Conservation (phyloP, 768 basidiomycete species). For the Tylopilus felleus region DNA sequence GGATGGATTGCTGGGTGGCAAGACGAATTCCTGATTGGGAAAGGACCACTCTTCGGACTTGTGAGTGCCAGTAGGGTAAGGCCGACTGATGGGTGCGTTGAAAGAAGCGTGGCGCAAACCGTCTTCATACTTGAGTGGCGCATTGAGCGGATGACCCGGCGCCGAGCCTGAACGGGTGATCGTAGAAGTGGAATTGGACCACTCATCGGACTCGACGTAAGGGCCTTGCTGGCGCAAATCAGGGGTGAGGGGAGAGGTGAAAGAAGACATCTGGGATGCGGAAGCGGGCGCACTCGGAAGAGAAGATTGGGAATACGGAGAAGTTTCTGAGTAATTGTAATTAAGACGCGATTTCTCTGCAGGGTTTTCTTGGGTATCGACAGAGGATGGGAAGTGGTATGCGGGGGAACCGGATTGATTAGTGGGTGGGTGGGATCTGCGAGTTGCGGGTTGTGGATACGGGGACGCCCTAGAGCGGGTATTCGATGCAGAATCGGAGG, state of each 20-base stretch:
- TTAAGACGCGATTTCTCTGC: constrained; percentile 42
- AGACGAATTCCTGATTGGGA: constrained; percentile 56
- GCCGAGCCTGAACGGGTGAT: constrained; percentile 71
- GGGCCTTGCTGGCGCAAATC: constrained; percentile 43
- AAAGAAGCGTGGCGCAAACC: constrained; percentile 65
- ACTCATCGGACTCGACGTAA: constrained; percentile 49
- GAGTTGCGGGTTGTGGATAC: constrained; percentile 48
- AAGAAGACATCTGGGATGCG: constrained; percentile 48
- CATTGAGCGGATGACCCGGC: constrained; percentile 49
- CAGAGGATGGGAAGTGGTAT: constrained; percentile 52
- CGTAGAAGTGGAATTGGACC: constrained; percentile 51
- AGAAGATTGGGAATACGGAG: constrained; percentile 47
- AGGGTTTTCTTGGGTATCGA: constrained; percentile 38
- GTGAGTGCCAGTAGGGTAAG: constrained; percentile 39
- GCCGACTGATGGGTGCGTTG: constrained; percentile 54
- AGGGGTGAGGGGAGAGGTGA: constrained; percentile 45
- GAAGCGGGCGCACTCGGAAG: constrained; percentile 52
- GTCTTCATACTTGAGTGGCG: constrained; percentile 68
- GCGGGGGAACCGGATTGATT: constrained; percentile 40
- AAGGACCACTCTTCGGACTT: constrained; percentile 75
- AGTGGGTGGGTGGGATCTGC: constrained; percentile 46
- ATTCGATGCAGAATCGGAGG: constrained; percentile 41
- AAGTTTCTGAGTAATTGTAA: constrained; percentile 41
- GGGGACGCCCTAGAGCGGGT: constrained; percentile 53
- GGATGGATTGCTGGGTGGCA: constrained; percentile 29